Conservation (phyloP, 192 early-diverging fungal species). For the Piromyces sp. region DNA sequence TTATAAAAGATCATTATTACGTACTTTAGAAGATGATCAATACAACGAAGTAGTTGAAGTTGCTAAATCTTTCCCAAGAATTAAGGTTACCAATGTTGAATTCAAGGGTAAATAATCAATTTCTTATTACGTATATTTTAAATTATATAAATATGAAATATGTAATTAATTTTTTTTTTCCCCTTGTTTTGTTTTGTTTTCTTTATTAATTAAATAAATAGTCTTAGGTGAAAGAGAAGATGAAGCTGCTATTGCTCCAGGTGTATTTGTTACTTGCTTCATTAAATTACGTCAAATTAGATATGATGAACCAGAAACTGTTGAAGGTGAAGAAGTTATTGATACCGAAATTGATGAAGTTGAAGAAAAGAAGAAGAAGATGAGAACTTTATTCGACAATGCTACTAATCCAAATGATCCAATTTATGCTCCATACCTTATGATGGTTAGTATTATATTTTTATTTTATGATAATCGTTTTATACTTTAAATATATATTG, state of each 20-base stretch:
- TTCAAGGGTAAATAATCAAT: conserved; percentile 46
- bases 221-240: not conserved
- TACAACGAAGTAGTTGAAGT: conserved; percentile 51
- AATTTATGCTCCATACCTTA: conserved; percentile 3
- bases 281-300: not conserved
- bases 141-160: no score
- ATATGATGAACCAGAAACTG: not conserved
- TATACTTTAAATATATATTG: no score
- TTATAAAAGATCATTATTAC: conserved; percentile 7
- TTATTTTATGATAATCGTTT: no score
- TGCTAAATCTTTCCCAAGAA: conserved; percentile 57
- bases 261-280: conserved; percentile 53
- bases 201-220: no score
- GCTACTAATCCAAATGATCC: not conserved
- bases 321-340: not conserved
- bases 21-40: conserved; percentile 34
- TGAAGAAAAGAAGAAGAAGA: not conserved
- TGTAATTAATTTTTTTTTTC: no score
- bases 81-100: conserved; percentile 56
- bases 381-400: not conserved
- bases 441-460: conserved; percentile 1
- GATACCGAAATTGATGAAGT: not conserved
- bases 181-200: no score
- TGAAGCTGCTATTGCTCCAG: conserved; percentile 36
- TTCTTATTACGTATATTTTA: no score